Evolutionary conservation across 768 basidiomycete genomes (phyloP), one percentile per base, ranked within the genome.

Genomic region (Hericium rajendrae): DNA sequence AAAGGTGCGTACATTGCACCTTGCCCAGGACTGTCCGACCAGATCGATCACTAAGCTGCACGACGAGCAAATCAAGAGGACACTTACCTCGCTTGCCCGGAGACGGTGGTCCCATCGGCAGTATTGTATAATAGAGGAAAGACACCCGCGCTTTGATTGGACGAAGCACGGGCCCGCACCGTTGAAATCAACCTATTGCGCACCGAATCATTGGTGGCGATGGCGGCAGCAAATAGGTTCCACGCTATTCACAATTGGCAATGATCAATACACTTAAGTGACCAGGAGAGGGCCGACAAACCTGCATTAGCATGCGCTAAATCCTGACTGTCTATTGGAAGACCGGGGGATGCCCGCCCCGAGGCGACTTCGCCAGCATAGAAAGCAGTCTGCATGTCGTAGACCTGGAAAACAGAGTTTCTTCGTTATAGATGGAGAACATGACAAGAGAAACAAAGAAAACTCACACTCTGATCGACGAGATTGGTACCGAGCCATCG

Each of bases 401-500:
- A 43, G 16, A 43, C 41, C 41, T 43, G 41, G 20, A 43, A 15
- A 43, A 16, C 10, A 15, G 10, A 43, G 20, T 18, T 16, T 43
- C 10, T 15, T 43, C 13, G 15, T 18, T 16, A 15, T 43, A 6
- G 2, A 16, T 43, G 41, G 13, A 15, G 13, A 16, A 6, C 13
- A 12, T 43, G 41, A 10, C 9, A 6, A 43, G 20, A 18, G 41
- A 43, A 18, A 43, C 41, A 43, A 18, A 43, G 26, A 26, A 5
- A 26, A 26, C 41, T 15, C 20, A 43, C 41, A 15, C 16, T 16
- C 41, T 43, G 41, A 43, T 43, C 41, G 20, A 43, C 41, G 20
- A 76, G 54, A 46, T 72, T 67, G 5, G 65, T 59, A 6, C 65
- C 66, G 13, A 76, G 63, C 15, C 76, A 62, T 59, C 68, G 70